phyloP scores from a whole-genome alignment of 495 filamentous ascomycete genomes.

The Neurospora sp. region DNA sequence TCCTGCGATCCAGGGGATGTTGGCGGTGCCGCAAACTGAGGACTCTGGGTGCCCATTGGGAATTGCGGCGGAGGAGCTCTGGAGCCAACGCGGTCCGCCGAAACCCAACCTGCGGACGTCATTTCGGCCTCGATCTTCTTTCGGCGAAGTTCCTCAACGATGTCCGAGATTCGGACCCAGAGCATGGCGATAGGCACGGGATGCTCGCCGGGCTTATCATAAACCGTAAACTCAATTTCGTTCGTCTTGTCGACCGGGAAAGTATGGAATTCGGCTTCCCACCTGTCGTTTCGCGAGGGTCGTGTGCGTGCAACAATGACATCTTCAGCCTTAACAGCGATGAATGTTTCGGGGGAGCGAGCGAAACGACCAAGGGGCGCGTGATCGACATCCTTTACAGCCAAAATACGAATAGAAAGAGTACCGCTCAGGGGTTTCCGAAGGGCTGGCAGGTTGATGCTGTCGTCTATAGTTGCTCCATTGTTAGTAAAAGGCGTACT shows the following conservation, averaged over 20 bases:
- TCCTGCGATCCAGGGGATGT: conserved; percentile 20
- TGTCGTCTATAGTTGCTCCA: conserved; percentile 59
- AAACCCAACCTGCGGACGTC: conserved; percentile 87
- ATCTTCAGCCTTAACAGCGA: conserved; percentile 95
- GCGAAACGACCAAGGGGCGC: conserved; percentile 78
- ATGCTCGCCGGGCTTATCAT: conserved; percentile 85
- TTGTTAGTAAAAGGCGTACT: conserved; percentile 7
- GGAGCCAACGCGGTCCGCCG: conserved; percentile 81
- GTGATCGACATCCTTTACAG: conserved; percentile 92
- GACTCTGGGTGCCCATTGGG: conserved; percentile 39
- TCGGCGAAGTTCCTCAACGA: conserved; percentile 91
- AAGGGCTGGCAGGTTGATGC: conserved; percentile 87
- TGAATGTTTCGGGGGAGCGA: conserved; percentile 84
- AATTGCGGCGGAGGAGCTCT: conserved; percentile 40
- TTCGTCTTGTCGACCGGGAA: conserved; percentile 97
- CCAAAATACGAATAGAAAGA: conserved; percentile 73
- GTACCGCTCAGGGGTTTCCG: conserved; percentile 88
- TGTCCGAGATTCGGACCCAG: conserved; percentile 94
- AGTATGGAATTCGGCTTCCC: conserved; percentile 82
- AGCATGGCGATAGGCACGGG: conserved; percentile 89
- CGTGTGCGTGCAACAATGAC: conserved; percentile 81
- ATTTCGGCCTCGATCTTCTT: conserved; percentile 96
- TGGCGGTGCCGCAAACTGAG: conserved; percentile 33
- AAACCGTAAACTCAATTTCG: conserved; percentile 94
- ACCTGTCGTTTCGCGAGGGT: conserved; percentile 74